A percentile compares a stretch with the other conserved stretches of the same genome.
Evolutionary conservation across 305 asterid genomes (phyloP).

Genomic region (Euphrasia arctica): DNA sequence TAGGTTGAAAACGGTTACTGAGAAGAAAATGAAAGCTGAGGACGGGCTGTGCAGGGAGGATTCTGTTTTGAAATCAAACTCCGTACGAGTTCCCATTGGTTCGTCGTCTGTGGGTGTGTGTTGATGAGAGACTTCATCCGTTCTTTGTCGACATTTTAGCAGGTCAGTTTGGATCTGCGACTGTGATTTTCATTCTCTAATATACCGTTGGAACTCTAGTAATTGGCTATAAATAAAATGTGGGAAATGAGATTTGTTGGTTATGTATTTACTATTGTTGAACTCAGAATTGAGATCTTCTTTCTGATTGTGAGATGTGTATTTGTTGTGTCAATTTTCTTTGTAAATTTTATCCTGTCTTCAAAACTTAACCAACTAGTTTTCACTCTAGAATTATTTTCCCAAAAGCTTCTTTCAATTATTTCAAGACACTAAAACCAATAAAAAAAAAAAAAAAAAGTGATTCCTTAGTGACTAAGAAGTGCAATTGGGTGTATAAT

Average conservation of each 20-base stretch:
- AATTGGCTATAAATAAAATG: background rate
- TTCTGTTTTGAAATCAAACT: background rate
- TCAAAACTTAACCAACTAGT: background rate
- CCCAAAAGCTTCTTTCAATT: slow-evolving; percentile 24
- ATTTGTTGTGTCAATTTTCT: too few species aligned
- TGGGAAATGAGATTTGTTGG: background rate
- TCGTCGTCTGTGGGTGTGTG: background rate
- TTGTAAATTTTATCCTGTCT: background rate
- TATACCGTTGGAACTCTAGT: background rate
- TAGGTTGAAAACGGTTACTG: slow-evolving; percentile 24
- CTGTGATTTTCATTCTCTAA: too few species aligned
- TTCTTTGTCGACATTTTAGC: background rate
- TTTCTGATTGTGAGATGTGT: too few species aligned
- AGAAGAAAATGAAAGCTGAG: background rate
- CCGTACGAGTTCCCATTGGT: background rate
- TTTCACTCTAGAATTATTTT: background rate
- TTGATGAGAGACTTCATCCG: background rate
- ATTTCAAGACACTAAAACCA: slow-evolving; percentile 17
- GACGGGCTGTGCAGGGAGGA: background rate
- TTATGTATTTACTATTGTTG: background rate
- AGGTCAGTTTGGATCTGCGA: background rate
- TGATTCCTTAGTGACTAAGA: slow-evolving; percentile 54
- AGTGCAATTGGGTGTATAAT: slow-evolving; percentile 32
- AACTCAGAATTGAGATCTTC: background rate
- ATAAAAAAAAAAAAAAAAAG: slow-evolving; percentile 23